These are phyloP conservation scores for Linnemannia zychae DNA, from an alignment of 192 early-diverging fungal species.

Conservation along the genomic window DNA sequence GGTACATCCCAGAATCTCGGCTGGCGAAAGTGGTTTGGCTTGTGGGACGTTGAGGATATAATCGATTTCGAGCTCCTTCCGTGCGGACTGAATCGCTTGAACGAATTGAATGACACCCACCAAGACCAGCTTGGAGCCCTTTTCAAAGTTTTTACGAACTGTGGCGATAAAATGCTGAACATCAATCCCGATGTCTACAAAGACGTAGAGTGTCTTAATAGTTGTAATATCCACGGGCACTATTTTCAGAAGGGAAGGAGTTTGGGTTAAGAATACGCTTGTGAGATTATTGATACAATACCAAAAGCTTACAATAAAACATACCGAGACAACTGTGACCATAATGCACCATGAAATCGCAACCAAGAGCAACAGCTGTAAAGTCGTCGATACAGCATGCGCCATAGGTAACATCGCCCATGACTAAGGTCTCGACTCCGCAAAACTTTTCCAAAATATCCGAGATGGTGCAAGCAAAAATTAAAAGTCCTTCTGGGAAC, in stretches of 20 bases:
- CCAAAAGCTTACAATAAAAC: neutral
- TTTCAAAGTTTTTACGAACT: slow-evolving; percentile 87
- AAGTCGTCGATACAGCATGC: slow-evolving; percentile 99
- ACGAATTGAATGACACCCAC: slow-evolving; percentile 98
- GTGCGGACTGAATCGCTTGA: slow-evolving; percentile 82
- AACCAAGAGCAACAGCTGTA: slow-evolving; percentile 90
- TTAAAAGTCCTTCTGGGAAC: slow-evolving; percentile 96
- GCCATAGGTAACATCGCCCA: slow-evolving; percentile 99
- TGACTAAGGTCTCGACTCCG: slow-evolving; percentile 91
- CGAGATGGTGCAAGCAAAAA: slow-evolving; percentile 93
- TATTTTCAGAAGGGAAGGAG: slow-evolving; percentile 15
- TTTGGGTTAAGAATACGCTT: neutral
- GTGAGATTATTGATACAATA: neutral
- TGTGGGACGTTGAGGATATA: slow-evolving; percentile 90
- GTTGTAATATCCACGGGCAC: slow-evolving; percentile 95
- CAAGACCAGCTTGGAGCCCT: slow-evolving; percentile 79
- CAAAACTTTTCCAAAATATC: slow-evolving; percentile 94
- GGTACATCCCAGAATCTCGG: slow-evolving; percentile 97
- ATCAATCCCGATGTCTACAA: slow-evolving; percentile 99
- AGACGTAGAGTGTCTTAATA: slow-evolving; percentile 97
- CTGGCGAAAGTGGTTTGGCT: slow-evolving; percentile 93
- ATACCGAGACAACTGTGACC: slow-evolving; percentile 94
- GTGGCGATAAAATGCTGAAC: slow-evolving; percentile 93
- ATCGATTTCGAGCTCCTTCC: slow-evolving; percentile 68
- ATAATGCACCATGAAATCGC: slow-evolving; percentile 99